Evolutionary conservation across 371 early-diverging fungal species (phyloP).

Genomic region (Furculomyces boomerangus): DNA sequence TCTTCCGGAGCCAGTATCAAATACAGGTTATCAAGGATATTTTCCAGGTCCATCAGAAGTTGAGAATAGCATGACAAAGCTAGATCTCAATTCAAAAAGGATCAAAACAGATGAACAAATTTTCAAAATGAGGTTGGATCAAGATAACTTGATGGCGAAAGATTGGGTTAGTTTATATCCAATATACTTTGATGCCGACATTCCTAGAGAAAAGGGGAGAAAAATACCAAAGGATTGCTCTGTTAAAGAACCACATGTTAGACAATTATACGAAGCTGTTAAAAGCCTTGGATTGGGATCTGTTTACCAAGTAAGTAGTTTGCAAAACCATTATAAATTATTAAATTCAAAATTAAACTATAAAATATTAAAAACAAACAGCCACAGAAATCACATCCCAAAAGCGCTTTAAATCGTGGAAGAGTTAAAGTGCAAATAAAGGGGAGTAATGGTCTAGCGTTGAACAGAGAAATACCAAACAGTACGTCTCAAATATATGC

Average conservation of each 20-base stretch:
- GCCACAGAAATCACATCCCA: constrained; percentile 19
- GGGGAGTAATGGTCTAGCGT: not conserved
- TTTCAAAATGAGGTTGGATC: constrained; percentile 5
- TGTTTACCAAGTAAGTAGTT: constrained; percentile 15
- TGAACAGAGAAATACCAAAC: constrained; percentile 3
- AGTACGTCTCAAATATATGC: constrained; percentile 1
- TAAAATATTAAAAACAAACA: not conserved
- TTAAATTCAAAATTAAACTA: not conserved
- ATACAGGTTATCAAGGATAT: not conserved
- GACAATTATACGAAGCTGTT: constrained; percentile 28
- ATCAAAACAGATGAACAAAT: not conserved
- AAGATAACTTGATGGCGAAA: constrained; percentile 7
- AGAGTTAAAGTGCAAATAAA: constrained; percentile 16
- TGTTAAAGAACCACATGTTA: constrained; percentile 19
- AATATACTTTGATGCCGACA: constrained; percentile 26
- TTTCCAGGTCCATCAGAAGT: not conserved
- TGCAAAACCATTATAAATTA: not conserved
- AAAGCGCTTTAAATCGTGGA: constrained; percentile 19
- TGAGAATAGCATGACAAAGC: not conserved
- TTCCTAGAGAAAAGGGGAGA: constrained; percentile 16
- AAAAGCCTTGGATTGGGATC: constrained; percentile 17
- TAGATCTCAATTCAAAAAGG: not conserved
- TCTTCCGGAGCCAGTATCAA: constrained; percentile 14
- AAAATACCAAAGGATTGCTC: constrained; percentile 13
- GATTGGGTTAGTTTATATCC: constrained; percentile 32